Evolutionary conservation across 75 land plant species (phyloP).

Genomic region (Cupressus sempervirens): DNA sequence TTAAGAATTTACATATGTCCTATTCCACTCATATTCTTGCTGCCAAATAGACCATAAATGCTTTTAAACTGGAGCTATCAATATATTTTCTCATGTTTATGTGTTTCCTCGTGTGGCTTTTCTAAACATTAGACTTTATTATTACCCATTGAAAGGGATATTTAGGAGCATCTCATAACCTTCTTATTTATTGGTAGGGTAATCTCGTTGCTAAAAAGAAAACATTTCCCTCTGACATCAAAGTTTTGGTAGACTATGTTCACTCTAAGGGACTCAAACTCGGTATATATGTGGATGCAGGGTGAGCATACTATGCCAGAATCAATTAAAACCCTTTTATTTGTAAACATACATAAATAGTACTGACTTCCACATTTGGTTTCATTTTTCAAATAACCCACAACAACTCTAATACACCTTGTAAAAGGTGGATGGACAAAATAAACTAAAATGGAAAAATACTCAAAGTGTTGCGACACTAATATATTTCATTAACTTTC

Average conservation of each 20-base stretch:
- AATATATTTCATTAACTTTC: no score
- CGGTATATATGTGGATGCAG: constrained; percentile 52
- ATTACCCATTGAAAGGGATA: background rate
- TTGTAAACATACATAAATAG: background rate
- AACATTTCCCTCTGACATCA: constrained; percentile 54
- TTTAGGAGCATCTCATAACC: constrained; percentile 13
- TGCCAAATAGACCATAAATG: no score
- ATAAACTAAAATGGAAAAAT: no score
- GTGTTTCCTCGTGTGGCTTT: background rate
- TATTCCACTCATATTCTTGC: no score
- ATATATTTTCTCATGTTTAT: no score
- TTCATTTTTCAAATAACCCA: constrained; percentile 19
- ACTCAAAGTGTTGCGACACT: no score
- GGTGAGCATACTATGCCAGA: constrained; percentile 28
- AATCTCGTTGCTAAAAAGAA: constrained; percentile 24
- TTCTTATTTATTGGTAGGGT: constrained; percentile 20
- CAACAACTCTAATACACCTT: no score
- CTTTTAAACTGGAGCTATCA: no score
- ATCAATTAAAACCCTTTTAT: background rate
- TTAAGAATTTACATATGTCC: no score
- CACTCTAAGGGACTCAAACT: constrained; percentile 46
- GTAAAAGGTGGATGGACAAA: no score
- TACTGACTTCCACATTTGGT: background rate
- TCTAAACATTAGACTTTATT: background rate
- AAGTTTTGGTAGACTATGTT: constrained; percentile 49